These are phyloP conservation scores for Erysimum cheiranthoides DNA, from an alignment of 345 rosid genomes.

Conservation along the genomic window DNA sequence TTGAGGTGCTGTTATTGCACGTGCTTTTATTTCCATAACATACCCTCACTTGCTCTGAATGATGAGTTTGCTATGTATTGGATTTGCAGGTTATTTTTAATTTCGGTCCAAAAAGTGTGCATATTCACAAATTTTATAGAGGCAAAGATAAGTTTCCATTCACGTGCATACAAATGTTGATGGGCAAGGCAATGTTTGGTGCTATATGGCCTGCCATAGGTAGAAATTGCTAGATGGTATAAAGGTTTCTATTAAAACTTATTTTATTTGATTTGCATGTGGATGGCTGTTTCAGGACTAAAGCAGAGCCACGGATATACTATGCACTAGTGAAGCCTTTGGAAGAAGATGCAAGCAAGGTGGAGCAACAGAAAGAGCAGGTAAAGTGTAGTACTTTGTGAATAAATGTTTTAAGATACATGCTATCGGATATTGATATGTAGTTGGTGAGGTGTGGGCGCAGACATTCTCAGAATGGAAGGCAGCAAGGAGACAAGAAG, in stretches of 20 bases:
- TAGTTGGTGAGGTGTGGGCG: constrained; percentile 3
- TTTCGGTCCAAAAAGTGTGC: constrained; percentile 98
- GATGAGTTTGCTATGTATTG: constrained; percentile 21
- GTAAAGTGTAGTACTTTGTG: constrained; percentile 44
- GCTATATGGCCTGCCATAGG: constrained; percentile 51
- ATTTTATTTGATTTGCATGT: constrained; percentile 40
- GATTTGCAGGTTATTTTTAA: constrained; percentile 94
- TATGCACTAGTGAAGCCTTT: constrained; percentile 72
- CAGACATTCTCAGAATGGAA: constrained; percentile 88
- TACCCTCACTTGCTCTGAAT: constrained; percentile 19
- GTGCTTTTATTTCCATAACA: neutral
- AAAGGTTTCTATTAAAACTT: constrained; percentile 22
- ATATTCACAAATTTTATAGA: constrained; percentile 96
- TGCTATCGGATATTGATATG: constrained; percentile 9
- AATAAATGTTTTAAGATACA: constrained; percentile 25
- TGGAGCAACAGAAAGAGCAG: constrained; percentile 76
- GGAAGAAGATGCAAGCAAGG: constrained; percentile 58
- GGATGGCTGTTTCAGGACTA: constrained; percentile 72
- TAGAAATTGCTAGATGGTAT: constrained; percentile 26
- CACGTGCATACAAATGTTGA: constrained; percentile 70
- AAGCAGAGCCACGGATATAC: constrained; percentile 84
- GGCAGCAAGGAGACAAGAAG: constrained; percentile 71
- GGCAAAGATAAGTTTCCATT: constrained; percentile 94
- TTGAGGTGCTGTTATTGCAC: neutral
- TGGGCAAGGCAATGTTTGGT: constrained; percentile 44